Base-by-base conservation (phyloP, 257 asterid genomes). In the Prunella vulgaris region DNA sequence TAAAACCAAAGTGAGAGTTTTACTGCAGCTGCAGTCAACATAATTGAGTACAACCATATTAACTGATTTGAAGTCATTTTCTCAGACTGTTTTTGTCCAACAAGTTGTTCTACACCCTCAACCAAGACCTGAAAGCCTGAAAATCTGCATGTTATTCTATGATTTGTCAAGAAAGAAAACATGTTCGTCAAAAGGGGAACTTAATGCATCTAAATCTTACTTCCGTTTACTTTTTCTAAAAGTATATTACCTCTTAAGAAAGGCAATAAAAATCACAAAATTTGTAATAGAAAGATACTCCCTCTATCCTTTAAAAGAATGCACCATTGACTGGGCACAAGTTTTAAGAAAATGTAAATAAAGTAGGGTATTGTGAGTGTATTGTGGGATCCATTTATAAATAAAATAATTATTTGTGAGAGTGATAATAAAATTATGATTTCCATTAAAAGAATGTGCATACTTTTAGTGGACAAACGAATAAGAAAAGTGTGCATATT, bases 41-140 rank as follows among this genome's bases (percentile, higher is more conserved):
- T 90, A 60, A 93, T 90, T 14, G 87, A 35, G 78, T 76, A 93
- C 77, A 93, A 35, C 98, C 97, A 90, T n/a, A 78, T 22, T 66
- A 93, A 64, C 74, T 93, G 93, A 70, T 62, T 74, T 6, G 79
- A 52, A 35, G 80, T 75, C 93, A 93, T 75, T 70, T 87, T 90
- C 2, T 80, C 90, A n/a, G 88, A 66, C 35, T 80, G 79, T 58
- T 72, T 58, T 49, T 87, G 73, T 79, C 79, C 72, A 28, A 85
- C 42, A 24, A 93, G 87, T 69, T 93, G 81, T 77, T 90, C 88
- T 61, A 80, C 83, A 22, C 92, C 98, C 77, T 90, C 92, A 38
- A 93, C 5, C 74, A 93, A 71, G 49, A 93, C 97, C 84, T 93
- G 97, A 78, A 93, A 90, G 60, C 98, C 98, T 92, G 82, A 60